Conservation (phyloP, 2,329 filamentous ascomycete species). For the Calonectria pseudoreteaudii region DNA sequence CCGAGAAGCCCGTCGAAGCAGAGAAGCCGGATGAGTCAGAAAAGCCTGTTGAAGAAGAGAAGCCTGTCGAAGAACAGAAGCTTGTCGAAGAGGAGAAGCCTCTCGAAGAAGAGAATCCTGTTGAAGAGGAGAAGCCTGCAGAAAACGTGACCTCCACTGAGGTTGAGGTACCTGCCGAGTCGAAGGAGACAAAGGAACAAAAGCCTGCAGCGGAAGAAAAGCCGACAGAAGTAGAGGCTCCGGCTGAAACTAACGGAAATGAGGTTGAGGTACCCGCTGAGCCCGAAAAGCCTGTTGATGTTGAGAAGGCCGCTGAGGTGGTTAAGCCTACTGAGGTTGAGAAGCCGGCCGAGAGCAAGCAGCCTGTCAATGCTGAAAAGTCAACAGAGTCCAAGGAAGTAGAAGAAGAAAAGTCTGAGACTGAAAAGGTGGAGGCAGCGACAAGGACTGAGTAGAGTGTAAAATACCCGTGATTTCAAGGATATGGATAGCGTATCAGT, state of each 20-base stretch:
- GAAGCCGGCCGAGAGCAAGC: background rate
- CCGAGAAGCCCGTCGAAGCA: background rate
- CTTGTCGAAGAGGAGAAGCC: background rate
- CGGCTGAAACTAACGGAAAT: background rate
- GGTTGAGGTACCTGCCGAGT: background rate
- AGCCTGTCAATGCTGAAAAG: background rate
- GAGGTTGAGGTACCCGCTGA: background rate
- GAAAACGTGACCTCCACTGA: background rate
- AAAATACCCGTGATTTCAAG: background rate
- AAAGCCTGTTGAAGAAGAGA: background rate
- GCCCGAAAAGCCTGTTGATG: background rate
- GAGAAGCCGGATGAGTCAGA: background rate
- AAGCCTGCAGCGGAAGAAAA: background rate
- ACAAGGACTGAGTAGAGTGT: background rate
- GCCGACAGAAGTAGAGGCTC: background rate
- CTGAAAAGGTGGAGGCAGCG: background rate
- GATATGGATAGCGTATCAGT: background rate
- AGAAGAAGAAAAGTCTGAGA: background rate
- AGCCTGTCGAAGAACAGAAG: background rate
- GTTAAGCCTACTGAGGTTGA: background rate
- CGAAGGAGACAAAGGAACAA: background rate
- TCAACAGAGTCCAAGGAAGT: background rate
- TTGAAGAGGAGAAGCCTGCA: background rate
- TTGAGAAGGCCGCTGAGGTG: background rate
- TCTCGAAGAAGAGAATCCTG: background rate